Conservation (phyloP, 345 rosid species). For the Linum tenue region DNA sequence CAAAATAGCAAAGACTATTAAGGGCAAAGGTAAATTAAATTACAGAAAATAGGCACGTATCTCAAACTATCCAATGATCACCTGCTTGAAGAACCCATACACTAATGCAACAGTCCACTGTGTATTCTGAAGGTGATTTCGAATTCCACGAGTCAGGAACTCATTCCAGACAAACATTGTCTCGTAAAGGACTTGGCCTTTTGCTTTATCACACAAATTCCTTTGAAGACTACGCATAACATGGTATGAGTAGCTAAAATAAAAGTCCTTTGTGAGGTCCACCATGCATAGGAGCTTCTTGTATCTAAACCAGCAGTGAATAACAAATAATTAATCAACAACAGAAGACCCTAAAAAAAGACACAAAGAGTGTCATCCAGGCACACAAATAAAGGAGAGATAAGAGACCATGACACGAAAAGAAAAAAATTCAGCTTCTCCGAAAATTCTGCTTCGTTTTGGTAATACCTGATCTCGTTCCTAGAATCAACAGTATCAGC, state of each 20-base stretch:
- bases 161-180: conserved; percentile 99
- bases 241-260: conserved; percentile 94
- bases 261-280: conserved; percentile 98
- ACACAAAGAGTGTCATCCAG: background rate
- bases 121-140: conserved; percentile 81
- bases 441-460: background rate
- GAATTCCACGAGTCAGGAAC: conserved; percentile 82
- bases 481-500: conserved; percentile 36
- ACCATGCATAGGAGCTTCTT: conserved; percentile 84
- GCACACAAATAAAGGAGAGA: background rate
- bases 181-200: conserved; percentile 62
- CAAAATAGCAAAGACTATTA: too few relatives aligned
- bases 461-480: conserved; percentile 69
- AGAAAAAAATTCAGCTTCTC: background rate
- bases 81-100: conserved; percentile 96
- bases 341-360: background rate
- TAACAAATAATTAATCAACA: conserved; percentile 11
- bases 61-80: conserved; percentile 16
- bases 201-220: conserved; percentile 57
- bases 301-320: conserved; percentile 51
- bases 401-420: background rate
- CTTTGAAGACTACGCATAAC: conserved; percentile 89
- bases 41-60: background rate
- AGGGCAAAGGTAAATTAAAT: background rate
- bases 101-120: conserved; percentile 96